Evolutionary conservation across 2,329 filamentous ascomycete genomes (phyloP), one percentile per base, ranked within the genome.

Genomic region (Hypoxylon sp.): DNA sequence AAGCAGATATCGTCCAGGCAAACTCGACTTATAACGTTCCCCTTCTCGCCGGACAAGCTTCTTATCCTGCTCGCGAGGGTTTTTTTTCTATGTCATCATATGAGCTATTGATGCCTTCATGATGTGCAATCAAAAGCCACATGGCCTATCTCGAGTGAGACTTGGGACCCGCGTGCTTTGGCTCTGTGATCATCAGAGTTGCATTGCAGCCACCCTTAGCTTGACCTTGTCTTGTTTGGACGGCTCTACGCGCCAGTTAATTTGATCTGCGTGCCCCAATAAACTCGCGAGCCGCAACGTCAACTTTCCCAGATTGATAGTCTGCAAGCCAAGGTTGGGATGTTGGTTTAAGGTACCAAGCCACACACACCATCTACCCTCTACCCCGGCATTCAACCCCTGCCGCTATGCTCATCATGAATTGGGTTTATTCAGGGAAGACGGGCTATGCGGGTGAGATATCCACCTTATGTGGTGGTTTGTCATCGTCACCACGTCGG

Each of bases 191-290:
- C 63, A 66, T 55, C 59, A 66, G 51, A 48, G 65, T 66, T 49
- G 55, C 63, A 68, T 68, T 68, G 59, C 65, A 68, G 62, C 44
- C 42, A 56, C 59, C 63, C 51, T 66, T 64, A 63, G 65, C 51
- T n/a, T 61, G 16, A 51, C 32, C 33, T 57, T 65, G 57, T 50
- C 65, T 52, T 40, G 58, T 46, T 40, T 57, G 28, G 55, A 38
- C 38, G 48, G 54, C 22, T 44, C 30, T 65, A 51, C 54, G 58
- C 49, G 56, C 55, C 52, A 50, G 53, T n/a, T 60, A 56, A 64
- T 42, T 32, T 56, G 48, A 61, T 48, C 63, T 52, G 55, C 55
- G 44, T 38, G 42, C 55, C 56, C 66, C 56, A 64, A 66, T 65
- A 58, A 58, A 61, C 59, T 61, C 18, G 49, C 55, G 65, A 68